These are phyloP conservation scores for Escallonia rubra DNA, from an alignment of 129 eudicot species.

Conservation along the genomic window DNA sequence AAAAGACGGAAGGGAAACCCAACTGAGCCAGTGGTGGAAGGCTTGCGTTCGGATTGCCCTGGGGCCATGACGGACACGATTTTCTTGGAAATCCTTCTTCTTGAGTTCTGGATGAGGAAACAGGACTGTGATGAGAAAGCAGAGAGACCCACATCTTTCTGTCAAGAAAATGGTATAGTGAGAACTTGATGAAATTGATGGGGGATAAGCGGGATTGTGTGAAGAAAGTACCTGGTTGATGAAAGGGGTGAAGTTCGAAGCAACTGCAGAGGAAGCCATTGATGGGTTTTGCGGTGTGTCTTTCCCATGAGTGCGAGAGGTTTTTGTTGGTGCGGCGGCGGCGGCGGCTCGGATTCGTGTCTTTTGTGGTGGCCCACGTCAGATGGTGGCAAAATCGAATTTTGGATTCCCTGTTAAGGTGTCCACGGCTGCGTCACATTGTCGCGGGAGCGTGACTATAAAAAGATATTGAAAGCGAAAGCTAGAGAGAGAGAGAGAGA, in stretches of 20 bases:
- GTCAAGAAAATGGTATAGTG: slow-evolving; percentile 1
- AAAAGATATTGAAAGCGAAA: too few relatives aligned
- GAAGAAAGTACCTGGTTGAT: slow-evolving; percentile 34
- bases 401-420: too few relatives aligned
- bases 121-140: slow-evolving; percentile 42
- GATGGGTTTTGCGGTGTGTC: background rate
- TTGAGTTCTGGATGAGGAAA: slow-evolving; percentile 25
- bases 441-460: too few relatives aligned
- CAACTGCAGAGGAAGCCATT: slow-evolving; percentile 55
- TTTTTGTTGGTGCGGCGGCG: background rate
- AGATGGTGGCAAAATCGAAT: background rate
- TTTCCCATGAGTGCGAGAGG: too few relatives aligned
- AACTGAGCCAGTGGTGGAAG: slow-evolving; percentile 86
- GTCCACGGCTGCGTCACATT: too few relatives aligned
- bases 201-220: background rate
- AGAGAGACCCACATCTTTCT: slow-evolving; percentile 72
- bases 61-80: slow-evolving; percentile 74
- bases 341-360: background rate
- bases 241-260: slow-evolving; percentile 43
- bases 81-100: slow-evolving; percentile 29
- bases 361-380: background rate
- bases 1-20: slow-evolving; percentile 10
- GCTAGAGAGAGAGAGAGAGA: too few relatives aligned
- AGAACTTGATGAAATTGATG: background rate
- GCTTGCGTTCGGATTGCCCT: slow-evolving; percentile 61